A percentile compares a stretch with the other conserved stretches of the same genome.
Evolutionary conservation across 2,329 filamentous ascomycete species (phyloP).

Genomic region (Alternaria viburni): DNA sequence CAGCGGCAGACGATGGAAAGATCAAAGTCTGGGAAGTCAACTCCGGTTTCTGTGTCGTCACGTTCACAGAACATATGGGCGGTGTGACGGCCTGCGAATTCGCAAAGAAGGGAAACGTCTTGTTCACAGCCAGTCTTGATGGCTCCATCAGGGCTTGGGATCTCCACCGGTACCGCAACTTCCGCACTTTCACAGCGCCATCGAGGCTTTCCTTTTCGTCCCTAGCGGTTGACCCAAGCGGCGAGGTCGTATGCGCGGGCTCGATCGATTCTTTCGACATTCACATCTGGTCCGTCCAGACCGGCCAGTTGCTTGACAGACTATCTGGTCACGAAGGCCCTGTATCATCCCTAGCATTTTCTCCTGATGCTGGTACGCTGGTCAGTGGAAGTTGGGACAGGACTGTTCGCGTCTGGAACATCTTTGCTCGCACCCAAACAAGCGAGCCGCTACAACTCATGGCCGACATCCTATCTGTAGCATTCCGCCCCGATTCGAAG

Average conservation of each 20-base stretch:
- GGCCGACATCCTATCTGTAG: conserved; percentile 85
- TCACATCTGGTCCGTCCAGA: conserved; percentile 98
- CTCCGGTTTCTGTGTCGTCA: conserved; percentile 97
- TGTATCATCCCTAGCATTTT: conserved; percentile 85
- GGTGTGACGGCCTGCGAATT: conserved; percentile 95
- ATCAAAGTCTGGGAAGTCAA: conserved; percentile 98
- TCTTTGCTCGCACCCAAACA: conserved; percentile 92
- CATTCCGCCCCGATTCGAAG: conserved; percentile 86
- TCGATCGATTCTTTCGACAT: conserved; percentile 97
- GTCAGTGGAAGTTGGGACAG: conserved; percentile 96
- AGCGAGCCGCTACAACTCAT: conserved; percentile 93
- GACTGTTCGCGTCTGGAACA: conserved; percentile 93
- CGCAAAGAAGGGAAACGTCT: conserved; percentile 90
- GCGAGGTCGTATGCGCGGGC: conserved; percentile 93
- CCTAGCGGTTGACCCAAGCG: conserved; percentile 94
- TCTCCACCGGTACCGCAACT: conserved; percentile 93
- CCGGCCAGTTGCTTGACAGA: conserved; percentile 89
- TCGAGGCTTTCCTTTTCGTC: conserved; percentile 91
- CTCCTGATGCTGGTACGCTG: conserved; percentile 81
- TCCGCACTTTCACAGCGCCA: conserved; percentile 94
- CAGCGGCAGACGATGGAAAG: conserved; percentile 94
- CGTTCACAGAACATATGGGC: conserved; percentile 95
- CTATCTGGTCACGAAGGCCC: conserved; percentile 93
- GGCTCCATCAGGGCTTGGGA: conserved; percentile 97
- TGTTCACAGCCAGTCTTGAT: conserved; percentile 94